phyloP scores from a whole-genome alignment of 1,139 yeast genomes.

The Yamadazyma triangularis region DNA sequence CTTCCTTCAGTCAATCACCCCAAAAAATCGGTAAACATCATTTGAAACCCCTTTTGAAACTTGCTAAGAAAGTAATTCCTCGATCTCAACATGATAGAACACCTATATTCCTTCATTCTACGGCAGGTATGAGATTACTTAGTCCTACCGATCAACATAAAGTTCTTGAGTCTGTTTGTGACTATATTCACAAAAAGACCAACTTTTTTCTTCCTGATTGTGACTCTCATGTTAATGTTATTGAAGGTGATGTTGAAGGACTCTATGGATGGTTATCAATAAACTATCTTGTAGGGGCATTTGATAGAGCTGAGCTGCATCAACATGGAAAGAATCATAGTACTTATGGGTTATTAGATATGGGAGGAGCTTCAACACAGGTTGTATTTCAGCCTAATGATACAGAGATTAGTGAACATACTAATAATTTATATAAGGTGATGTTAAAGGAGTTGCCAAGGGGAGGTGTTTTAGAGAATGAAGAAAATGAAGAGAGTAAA shows the following conservation, averaged over 20 bases:
- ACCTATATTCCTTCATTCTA: slow-evolving; percentile 73
- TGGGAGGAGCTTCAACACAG: slow-evolving; percentile 91
- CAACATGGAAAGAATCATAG: slow-evolving; percentile 50
- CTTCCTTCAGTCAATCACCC: slow-evolving; percentile 49
- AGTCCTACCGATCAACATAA: slow-evolving; percentile 49
- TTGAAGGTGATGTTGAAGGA: slow-evolving; percentile 78
- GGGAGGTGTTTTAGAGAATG: too few species aligned
- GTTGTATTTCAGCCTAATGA: slow-evolving; percentile 70
- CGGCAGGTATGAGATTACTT: slow-evolving; percentile 76
- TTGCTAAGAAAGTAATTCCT: slow-evolving; percentile 62
- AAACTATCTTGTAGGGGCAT: slow-evolving; percentile 61
- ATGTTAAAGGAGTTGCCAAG: slow-evolving; percentile 42
- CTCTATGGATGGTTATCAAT: slow-evolving; percentile 78
- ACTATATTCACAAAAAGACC: slow-evolving; percentile 47
- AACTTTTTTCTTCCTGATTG: slow-evolving; percentile 59
- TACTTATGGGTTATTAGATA: slow-evolving; percentile 72
- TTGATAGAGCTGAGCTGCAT: slow-evolving; percentile 47
- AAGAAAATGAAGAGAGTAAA: slow-evolving; percentile 1
- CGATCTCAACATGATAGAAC: slow-evolving; percentile 63
- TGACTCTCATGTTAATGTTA: slow-evolving; percentile 56
- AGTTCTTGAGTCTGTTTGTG: slow-evolving; percentile 53
- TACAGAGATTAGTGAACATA: slow-evolving; percentile 51
- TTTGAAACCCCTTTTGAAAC: slow-evolving; percentile 47
- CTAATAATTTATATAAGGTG: slow-evolving; percentile 50
- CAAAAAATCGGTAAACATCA: slow-evolving; percentile 58